These are phyloP conservation scores for Talaromyces rugulosus DNA, from an alignment of 2,329 filamentous ascomycete species.

Conservation along the genomic window DNA sequence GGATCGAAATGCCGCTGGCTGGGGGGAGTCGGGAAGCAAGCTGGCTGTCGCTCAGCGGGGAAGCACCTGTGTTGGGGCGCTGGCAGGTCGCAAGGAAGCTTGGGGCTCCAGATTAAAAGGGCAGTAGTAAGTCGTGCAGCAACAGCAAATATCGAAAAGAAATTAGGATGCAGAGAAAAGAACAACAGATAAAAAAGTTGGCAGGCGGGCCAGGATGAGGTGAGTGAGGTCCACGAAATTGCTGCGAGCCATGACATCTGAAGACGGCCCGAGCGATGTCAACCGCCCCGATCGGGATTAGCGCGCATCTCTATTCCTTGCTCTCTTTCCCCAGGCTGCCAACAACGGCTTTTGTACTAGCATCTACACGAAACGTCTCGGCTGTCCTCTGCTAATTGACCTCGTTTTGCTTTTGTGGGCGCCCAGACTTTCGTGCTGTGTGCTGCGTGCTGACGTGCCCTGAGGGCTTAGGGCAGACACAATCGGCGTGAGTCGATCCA, in stretches of 20 bases:
- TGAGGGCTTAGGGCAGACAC: too few relatives aligned
- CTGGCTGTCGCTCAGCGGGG: background rate
- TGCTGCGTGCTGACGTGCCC: too few relatives aligned
- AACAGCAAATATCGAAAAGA: background rate
- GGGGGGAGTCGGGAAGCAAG: background rate
- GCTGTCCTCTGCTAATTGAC: too few relatives aligned
- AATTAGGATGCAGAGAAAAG: background rate
- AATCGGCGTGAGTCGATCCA: too few relatives aligned
- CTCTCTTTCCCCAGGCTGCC: background rate
- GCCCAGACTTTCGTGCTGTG: too few relatives aligned
- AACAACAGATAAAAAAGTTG: background rate
- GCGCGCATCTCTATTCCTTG: slow-evolving; percentile 16
- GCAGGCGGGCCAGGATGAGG: background rate
- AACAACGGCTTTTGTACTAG: too few relatives aligned
- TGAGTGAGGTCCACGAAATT: background rate
- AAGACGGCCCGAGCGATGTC: slow-evolving; percentile 19
- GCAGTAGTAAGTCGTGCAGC: background rate
- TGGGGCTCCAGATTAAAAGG: background rate
- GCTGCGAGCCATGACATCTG: slow-evolving; percentile 11
- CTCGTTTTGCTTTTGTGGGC: too few relatives aligned
- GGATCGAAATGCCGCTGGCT: background rate
- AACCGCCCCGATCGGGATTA: slow-evolving; percentile 22
- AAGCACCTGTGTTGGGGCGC: background rate
- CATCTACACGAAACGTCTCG: too few relatives aligned
- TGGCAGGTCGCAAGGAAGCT: background rate